Evolutionary conservation across 108 stramenopile genomes (phyloP).

Genomic region (Skeletonema menzelii): DNA sequence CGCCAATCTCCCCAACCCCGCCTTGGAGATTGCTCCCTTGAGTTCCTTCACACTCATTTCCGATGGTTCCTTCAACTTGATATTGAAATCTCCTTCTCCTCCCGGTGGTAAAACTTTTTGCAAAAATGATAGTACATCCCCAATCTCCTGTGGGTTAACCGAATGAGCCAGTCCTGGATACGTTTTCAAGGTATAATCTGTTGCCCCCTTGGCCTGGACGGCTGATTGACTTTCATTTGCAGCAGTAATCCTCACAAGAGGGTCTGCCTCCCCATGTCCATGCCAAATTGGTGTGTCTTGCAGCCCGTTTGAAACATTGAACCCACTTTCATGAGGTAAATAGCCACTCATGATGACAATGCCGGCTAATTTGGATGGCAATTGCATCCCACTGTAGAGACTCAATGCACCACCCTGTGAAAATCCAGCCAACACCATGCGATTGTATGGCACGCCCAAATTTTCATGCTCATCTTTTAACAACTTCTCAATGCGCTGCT

Average conservation of each 20-base stretch:
- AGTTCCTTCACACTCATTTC: slow-evolving; percentile 93
- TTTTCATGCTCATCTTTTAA: slow-evolving; percentile 67
- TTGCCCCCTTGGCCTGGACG: slow-evolving; percentile 61
- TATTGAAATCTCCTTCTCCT: slow-evolving; percentile 55
- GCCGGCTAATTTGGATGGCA: slow-evolving; percentile 67
- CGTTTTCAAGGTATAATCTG: slow-evolving; percentile 70
- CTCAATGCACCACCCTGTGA: slow-evolving; percentile 91
- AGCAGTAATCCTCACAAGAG: slow-evolving; percentile 70
- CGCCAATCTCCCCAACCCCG: slow-evolving; percentile 72
- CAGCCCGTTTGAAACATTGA: slow-evolving; percentile 58
- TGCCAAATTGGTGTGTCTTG: slow-evolving; percentile 81
- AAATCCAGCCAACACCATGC: slow-evolving; percentile 94
- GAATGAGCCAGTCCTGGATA: slow-evolving; percentile 84
- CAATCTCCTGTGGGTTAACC: slow-evolving; percentile 73
- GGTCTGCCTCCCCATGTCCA: slow-evolving; percentile 89
- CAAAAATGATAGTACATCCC: slow-evolving; percentile 69
- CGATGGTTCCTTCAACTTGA: slow-evolving; percentile 74
- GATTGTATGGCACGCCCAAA: slow-evolving; percentile 75
- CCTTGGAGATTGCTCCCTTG: slow-evolving; percentile 88
- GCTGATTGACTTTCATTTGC: slow-evolving; percentile 70
- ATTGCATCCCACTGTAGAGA: slow-evolving; percentile 87
- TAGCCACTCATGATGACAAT: slow-evolving; percentile 88
- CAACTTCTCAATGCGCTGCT: slow-evolving; percentile 46
- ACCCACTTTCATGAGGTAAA: slow-evolving; percentile 71
- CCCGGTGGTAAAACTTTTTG: slow-evolving; percentile 65